Base-by-base conservation (phyloP, 331 rosid species). In the Malus hybrid region DNA sequence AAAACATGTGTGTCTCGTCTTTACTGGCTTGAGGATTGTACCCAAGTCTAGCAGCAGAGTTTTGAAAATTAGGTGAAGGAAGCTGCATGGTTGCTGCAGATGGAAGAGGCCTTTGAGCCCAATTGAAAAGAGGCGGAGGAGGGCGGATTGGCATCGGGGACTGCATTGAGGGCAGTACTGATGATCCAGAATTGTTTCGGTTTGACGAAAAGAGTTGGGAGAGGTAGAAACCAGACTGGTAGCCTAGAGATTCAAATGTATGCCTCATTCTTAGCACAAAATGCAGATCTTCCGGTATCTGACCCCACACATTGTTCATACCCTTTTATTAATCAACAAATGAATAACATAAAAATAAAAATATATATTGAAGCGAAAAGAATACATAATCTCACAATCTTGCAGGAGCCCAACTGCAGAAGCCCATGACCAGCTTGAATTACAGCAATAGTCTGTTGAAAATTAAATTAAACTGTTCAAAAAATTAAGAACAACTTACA, bases 371-470 rank as follows among this genome's bases (percentile, higher is more conserved):
- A 64, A 6, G 46, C 12, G 18, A 33, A 22, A 18, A 55, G 32
- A 28, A 27, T 24, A 22, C 6, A 65, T 36, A 12, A 48, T 83
- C 99, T 89, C 75, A 95, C 99, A 86, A 90, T 95, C 83, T 95
- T 95, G 90, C 99, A 95, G 73, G 99, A 95, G 79, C 99, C 99
- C 77, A 95, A 84, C 52, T 95, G 99, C 42, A 95, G 97, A 81
- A 95, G 99, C 70, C 99, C 99, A 80, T 95, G 99, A 1, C 99
- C 99, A 80, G 99, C 99, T 89, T 95, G 99, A 84, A 95, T 95
- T 4, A 95, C 99, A 85, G 99, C 97, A 56, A 95, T 95, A 19
- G 99, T 95, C 99, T 95, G 88, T 56, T 71, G 61, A 84, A 66
- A 59, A 16, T 16, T 31, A 33, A 61, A 77, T 19, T 1, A 10